phyloP scores from a whole-genome alignment of 768 basidiomycete species.

The Panellus pusillus region DNA sequence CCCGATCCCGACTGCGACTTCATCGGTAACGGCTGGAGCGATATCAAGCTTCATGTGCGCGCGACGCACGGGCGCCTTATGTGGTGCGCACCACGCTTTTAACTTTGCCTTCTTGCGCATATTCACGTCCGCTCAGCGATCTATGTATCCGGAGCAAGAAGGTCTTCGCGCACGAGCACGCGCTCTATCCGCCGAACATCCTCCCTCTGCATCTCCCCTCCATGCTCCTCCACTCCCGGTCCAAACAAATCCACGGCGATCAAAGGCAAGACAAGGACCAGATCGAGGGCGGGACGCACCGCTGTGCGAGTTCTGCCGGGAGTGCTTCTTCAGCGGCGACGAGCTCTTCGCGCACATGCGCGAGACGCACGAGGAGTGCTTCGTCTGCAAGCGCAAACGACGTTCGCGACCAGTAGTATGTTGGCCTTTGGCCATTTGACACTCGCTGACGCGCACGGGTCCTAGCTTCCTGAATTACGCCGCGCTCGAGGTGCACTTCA shows the following conservation, averaged over 20 bases:
- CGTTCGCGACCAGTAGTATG: constrained; percentile 83
- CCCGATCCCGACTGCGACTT: constrained; percentile 83
- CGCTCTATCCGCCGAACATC: constrained; percentile 65
- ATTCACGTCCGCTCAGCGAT: constrained; percentile 48
- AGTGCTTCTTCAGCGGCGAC: constrained; percentile 91
- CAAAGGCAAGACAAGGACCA: constrained; percentile 49
- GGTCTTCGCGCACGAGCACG: constrained; percentile 94
- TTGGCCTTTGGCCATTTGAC: constrained; percentile 19
- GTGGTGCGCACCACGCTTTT: constrained; percentile 56
- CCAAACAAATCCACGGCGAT: constrained; percentile 32
- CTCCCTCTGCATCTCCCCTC: constrained; percentile 79
- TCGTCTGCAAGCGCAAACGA: constrained; percentile 87
- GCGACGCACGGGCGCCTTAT: constrained; percentile 73
- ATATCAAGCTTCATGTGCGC: constrained; percentile 83
- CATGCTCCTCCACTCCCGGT: constrained; percentile 38
- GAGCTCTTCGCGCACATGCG: constrained; percentile 94
- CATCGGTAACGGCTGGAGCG: constrained; percentile 84
- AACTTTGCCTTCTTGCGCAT: neutral
- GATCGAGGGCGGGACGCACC: constrained; percentile 72
- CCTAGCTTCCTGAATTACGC: constrained; percentile 77
- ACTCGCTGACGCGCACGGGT: neutral
- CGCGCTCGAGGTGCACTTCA: constrained; percentile 77
- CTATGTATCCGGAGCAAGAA: constrained; percentile 89
- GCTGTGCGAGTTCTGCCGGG: constrained; percentile 85
- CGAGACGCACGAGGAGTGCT: constrained; percentile 93